These are phyloP conservation scores for Metschnikowia continentalis DNA, from an alignment of 805 yeast genomes.

Conservation along the genomic window DNA sequence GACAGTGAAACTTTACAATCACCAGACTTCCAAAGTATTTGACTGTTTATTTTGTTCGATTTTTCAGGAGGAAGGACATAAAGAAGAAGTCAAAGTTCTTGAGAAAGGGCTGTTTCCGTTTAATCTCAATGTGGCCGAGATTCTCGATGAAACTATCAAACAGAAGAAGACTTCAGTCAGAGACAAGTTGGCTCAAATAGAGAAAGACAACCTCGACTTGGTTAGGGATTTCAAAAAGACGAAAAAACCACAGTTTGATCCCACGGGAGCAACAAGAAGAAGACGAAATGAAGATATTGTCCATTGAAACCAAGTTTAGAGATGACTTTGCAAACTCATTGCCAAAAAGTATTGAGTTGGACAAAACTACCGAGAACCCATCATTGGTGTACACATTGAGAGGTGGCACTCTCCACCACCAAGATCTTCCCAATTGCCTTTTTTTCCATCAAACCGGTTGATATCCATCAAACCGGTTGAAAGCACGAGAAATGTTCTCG, in stretches of 20 bases:
- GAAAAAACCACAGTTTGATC: constrained; percentile 34
- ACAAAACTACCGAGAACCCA: constrained; percentile 66
- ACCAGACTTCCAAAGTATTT: constrained; percentile 80
- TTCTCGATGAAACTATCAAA: constrained; percentile 75
- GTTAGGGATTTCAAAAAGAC: constrained; percentile 68
- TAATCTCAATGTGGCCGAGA: constrained; percentile 80
- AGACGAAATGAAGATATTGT: constrained; percentile 46
- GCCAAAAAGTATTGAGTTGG: constrained; percentile 28
- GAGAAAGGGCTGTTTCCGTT: constrained; percentile 91
- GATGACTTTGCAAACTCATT: constrained; percentile 42
- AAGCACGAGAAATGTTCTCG: constrained; percentile 52
- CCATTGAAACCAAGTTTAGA: constrained; percentile 48
- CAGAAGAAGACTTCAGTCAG: constrained; percentile 63
- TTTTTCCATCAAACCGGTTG: constrained; percentile 22
- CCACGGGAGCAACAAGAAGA: constrained; percentile 56
- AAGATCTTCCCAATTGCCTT: constrained; percentile 72
- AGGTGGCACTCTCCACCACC: constrained; percentile 55
- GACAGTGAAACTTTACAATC: constrained; percentile 65
- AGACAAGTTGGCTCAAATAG: constrained; percentile 72
- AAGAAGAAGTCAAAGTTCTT: constrained; percentile 87
- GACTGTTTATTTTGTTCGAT: constrained; percentile 89
- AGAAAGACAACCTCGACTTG: constrained; percentile 69
- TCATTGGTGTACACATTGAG: constrained; percentile 81
- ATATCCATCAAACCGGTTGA: constrained; percentile 61
- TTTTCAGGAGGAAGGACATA: constrained; percentile 93